Conservation (phyloP, 352 stramenopile species). For the Globisporangium cystogenes region DNA sequence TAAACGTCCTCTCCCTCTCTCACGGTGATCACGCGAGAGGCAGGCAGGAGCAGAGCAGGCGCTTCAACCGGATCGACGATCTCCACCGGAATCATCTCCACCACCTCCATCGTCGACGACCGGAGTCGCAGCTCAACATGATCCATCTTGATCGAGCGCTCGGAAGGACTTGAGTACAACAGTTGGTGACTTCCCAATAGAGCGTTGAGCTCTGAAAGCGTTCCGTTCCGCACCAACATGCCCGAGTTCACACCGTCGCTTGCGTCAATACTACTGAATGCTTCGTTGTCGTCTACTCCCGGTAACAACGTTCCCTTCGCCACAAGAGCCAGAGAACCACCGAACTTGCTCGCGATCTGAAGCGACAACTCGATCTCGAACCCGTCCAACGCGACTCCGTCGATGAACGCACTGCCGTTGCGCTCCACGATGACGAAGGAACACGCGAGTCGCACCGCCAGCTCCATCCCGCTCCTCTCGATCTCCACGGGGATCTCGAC, state of each 20-base stretch:
- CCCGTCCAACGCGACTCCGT: slow-evolving; percentile 9
- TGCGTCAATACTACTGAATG: background rate
- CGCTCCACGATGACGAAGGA: slow-evolving; percentile 6
- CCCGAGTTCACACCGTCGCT: background rate
- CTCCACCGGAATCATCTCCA: slow-evolving; percentile 6
- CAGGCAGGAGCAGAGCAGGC: slow-evolving; percentile 5
- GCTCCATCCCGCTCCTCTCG: slow-evolving; percentile 2
- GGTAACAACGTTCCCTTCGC: background rate
- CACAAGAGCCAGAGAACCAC: slow-evolving; percentile 4
- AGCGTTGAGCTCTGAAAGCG: slow-evolving; percentile 11
- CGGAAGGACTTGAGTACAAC: slow-evolving; percentile 3
- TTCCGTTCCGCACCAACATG: slow-evolving; percentile 1
- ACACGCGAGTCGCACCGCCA: slow-evolving; percentile 5
- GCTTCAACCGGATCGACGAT: slow-evolving; percentile 1
- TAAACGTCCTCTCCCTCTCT: slow-evolving; percentile 3
- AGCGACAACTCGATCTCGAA: slow-evolving; percentile 8
- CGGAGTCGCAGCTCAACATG: slow-evolving; percentile 6
- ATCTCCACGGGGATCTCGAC: slow-evolving; percentile 5
- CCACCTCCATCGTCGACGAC: background rate
- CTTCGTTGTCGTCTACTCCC: background rate
- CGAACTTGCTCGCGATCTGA: slow-evolving; percentile 1
- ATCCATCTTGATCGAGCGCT: background rate
- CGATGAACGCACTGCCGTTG: slow-evolving; percentile 3
- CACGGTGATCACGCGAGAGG: background rate
- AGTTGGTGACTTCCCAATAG: slow-evolving; percentile 4